Conservation (phyloP, 2,329 filamentous ascomycete species). For the Phyllosticta citriasiana region DNA sequence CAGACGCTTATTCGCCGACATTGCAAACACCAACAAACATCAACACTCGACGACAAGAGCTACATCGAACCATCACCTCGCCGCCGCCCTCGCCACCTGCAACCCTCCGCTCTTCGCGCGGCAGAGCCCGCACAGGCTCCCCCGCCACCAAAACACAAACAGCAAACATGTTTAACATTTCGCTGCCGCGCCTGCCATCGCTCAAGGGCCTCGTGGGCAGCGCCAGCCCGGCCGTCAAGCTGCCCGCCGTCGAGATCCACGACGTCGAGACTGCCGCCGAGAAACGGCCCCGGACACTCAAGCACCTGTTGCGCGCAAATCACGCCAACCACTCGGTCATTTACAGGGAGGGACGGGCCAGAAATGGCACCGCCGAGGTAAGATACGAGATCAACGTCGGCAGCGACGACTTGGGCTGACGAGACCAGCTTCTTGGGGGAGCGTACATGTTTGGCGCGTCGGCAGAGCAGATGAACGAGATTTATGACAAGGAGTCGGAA, state of each 20-base stretch:
- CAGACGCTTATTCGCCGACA: neutral
- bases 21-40: neutral
- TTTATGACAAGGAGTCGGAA: conserved; percentile 70
- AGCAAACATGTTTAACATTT: conserved; percentile 7
- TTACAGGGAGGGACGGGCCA: conserved; percentile 61
- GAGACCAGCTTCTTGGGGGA: conserved; percentile 57
- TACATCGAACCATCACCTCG: neutral
- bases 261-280: conserved; percentile 72
- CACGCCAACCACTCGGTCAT: conserved; percentile 82
- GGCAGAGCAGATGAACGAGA: conserved; percentile 59
- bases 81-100: neutral
- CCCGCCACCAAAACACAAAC: neutral
- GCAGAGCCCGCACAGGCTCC: neutral
- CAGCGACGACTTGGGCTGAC: neutral
- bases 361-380: conserved; percentile 76
- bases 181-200: conserved; percentile 6
- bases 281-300: conserved; percentile 71
- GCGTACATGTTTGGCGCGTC: conserved; percentile 77
- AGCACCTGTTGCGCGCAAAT: conserved; percentile 84
- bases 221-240: conserved; percentile 22
- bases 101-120: neutral
- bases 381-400: conserved; percentile 14
- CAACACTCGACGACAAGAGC: neutral
- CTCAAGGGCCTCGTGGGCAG: neutral
- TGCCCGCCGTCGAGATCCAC: conserved; percentile 64